Evolutionary conservation across 1,139 yeast genomes (phyloP).

Genomic region (Suhomyces coccinellae): DNA sequence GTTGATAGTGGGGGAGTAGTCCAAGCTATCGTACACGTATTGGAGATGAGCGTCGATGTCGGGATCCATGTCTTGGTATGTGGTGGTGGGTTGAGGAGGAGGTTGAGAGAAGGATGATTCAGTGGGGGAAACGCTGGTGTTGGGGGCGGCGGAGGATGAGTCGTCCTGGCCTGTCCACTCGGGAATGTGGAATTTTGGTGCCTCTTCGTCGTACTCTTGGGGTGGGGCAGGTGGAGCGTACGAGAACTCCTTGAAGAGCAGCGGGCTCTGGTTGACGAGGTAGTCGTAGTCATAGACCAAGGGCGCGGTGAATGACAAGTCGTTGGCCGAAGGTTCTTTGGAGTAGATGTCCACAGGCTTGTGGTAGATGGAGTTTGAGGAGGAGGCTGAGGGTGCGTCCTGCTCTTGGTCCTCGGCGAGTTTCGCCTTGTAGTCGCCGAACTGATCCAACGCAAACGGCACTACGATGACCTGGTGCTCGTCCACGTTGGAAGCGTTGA

Average conservation of each 20-base stretch:
- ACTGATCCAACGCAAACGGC: constrained; percentile 48
- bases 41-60: constrained; percentile 15
- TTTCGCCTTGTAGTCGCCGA: constrained; percentile 27
- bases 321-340: not conserved
- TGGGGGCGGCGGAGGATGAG: not conserved
- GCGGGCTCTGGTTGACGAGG: constrained; percentile 39
- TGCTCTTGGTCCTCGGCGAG: not conserved
- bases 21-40: constrained; percentile 20
- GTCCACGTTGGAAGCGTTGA: constrained; percentile 27
- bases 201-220: constrained; percentile 11
- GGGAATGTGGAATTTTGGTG: constrained; percentile 27
- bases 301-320: constrained; percentile 36
- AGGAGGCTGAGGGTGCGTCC: constrained; percentile 5
- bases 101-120: constrained; percentile 16
- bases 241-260: constrained; percentile 39
- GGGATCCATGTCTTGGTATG: constrained; percentile 8
- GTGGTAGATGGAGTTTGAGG: not conserved
- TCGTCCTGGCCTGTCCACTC: constrained; percentile 20
- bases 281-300: constrained; percentile 48
- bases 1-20: constrained; percentile 9
- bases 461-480: constrained; percentile 75
- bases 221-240: constrained; percentile 31
- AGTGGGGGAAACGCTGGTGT: constrained; percentile 16
- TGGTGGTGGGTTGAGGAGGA: not conserved
- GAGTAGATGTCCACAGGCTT: constrained; percentile 16